Base-by-base conservation (phyloP, 192 early-diverging fungal genomes). In the Gonapodya sp. region DNA sequence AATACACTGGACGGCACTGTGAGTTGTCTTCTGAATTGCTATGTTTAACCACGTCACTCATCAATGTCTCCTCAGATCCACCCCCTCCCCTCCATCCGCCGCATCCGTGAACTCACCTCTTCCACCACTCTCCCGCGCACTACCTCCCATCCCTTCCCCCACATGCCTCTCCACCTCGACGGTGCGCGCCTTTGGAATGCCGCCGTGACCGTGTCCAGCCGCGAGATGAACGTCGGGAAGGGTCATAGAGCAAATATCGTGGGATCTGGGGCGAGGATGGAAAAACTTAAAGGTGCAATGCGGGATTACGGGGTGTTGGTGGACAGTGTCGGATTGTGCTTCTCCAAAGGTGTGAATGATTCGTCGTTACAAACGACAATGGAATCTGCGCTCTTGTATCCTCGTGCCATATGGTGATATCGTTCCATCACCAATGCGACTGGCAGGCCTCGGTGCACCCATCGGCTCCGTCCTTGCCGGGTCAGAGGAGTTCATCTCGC, bases 141-240 rank as follows among this genome's bases (percentile, higher is more conserved):
- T 24, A 24, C 46, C 24, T 64, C 46, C 24, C 46, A 64, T 24
- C 46, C 46, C 8, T 64, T 16, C 24, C 46, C 46, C 46, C 46
- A 64, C 46, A 8, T 64, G 8, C 86, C 86, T 36, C 87, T 96
- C 80, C 96, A 98, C 84, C 83, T 97, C 31, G 96, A 98, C 81
- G 96, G 96, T 2, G 93, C 96, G 31, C 84, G 96, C 73, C 87
- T 97, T 36, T 98, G 95, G 95, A 94, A 97, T 79, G 96, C 96
- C 0, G 87, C 87, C 31, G 91, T 86, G 46, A 24, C 46, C 46
- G 24, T 64, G 8, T 8, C 46, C 46, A 24, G 8, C 46, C 46
- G 46, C 8, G 46, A 64, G 8, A 64, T 64, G 46, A 64, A 64
- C 46, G 46, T 24, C 46, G 46, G 46, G 8, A 8, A 24, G 24